Base-by-base conservation (phyloP, 371 early-diverging fungal species). In the Lichtheimia hyalospora region DNA sequence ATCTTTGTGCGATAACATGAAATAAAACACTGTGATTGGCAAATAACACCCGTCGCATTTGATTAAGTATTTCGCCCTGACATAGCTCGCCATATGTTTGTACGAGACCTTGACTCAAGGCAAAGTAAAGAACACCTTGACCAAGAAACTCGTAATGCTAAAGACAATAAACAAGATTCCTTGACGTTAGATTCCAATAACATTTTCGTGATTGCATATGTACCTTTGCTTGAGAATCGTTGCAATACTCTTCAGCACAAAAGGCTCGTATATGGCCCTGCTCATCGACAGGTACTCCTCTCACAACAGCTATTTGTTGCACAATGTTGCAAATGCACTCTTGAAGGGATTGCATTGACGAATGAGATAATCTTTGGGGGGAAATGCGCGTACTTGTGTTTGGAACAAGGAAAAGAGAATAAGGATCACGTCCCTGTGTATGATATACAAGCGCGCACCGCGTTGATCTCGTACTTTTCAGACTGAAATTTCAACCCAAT, bases 131-230 rank as follows among this genome's bases (percentile, higher is more conserved):
- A 15, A 43, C 42, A 14, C 24, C 44, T 44, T 44, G 42, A 3
- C 56, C 56, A 16, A 55, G 18, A 25, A 55, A 44, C 23, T 55
- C 56, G 27, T 55, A 55, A 24, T 55, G 56, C 56, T 55, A 46
- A n/a, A 16, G 21, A 18, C 10, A 21, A 2, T 4, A 8, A 10
- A 34, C 34, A 2, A 34, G 34, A 34, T 34, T 10, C 46, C 16
- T 46, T 15, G 2, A 10, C 7, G 18, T 46, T 5, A 46, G 6
- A 46, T 46, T 46, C 6, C 18, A 1, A 16, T n/a, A 46, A 12
- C 2, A 46, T 10, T 46, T 46, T 6, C 10, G n/a, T 16, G n/a
- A n/a, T 46, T 21, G 21, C 2, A 10, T n/a, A 2, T 21, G 12
- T 21, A 46, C 46, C 46, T 46, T 46, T 46, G 46, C 21, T 18